Conservation (phyloP, 192 early-diverging fungal species). For the Fimicolochytrium jonesii region DNA sequence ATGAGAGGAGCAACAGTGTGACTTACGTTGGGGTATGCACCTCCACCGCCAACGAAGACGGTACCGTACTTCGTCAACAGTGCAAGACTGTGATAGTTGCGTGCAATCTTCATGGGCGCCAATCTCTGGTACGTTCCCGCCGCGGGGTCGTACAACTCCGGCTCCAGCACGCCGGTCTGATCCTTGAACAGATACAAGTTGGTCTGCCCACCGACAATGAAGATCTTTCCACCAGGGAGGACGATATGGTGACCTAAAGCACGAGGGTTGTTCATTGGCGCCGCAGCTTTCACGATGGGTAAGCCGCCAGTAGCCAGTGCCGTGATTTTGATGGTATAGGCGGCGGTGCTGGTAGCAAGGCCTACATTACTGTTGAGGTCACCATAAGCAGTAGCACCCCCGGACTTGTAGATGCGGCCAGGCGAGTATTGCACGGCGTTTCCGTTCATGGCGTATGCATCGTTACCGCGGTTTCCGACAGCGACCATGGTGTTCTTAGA, state of each 20-base stretch:
- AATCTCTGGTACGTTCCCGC: not conserved
- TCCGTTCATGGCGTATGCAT: conserved; percentile 8
- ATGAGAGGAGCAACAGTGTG: not conserved
- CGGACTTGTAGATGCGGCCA: not conserved
- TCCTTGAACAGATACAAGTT: not conserved
- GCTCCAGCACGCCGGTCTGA: not conserved
- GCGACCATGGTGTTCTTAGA: not conserved
- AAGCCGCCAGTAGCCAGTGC: not conserved
- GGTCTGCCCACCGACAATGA: conserved; percentile 10
- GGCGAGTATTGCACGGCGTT: conserved; percentile 7
- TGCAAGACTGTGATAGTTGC: not conserved
- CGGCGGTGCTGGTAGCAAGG: not conserved
- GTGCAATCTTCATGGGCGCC: not conserved
- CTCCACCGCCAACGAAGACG: conserved; percentile 3
- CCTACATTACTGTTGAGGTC: conserved; percentile 6
- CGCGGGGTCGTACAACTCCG: not conserved
- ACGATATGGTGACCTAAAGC: not conserved
- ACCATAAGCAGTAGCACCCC: conserved; percentile 4
- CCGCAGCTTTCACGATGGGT: not conserved
- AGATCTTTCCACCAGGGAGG: conserved; percentile 6
- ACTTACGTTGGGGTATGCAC: not conserved
- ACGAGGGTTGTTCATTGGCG: not conserved
- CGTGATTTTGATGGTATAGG: not conserved
- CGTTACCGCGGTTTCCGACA: not conserved
- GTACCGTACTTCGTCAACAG: not conserved